Conservation (phyloP, 257 asterid genomes). For the Catharanthus roseus region DNA sequence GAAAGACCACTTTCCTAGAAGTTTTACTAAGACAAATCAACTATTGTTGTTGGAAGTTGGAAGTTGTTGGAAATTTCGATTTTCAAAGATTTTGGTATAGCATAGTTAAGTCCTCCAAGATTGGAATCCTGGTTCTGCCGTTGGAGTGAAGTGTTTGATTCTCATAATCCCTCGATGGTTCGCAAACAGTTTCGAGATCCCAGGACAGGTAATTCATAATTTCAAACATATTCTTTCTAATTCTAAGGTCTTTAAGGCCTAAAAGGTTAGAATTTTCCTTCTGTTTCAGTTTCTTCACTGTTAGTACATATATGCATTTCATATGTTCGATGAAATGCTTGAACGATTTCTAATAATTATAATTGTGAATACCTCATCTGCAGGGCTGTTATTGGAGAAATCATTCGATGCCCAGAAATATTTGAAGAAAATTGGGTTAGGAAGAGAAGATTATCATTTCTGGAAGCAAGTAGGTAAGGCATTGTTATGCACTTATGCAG, state of each 20-base stretch:
- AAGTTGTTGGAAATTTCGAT: no score
- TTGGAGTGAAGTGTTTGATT: background rate
- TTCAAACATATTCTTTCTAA: background rate
- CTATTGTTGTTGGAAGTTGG: no score
- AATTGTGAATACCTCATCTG: background rate
- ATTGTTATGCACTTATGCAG: conserved; percentile 64
- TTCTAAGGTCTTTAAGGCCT: background rate
- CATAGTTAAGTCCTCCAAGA: no score
- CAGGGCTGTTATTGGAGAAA: conserved; percentile 34
- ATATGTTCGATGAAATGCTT: conserved; percentile 29
- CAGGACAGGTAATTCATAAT: conserved; percentile 27
- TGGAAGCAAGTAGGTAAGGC: conserved; percentile 90
- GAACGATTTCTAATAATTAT: background rate
- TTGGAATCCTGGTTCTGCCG: no score
- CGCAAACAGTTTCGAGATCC: conserved; percentile 37
- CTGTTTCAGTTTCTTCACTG: background rate
- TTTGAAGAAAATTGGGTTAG: conserved; percentile 62
- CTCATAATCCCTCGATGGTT: conserved; percentile 24
- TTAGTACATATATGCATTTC: background rate
- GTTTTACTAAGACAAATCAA: no score
- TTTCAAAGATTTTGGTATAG: no score
- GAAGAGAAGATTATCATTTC: conserved; percentile 82
- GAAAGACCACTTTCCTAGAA: no score
- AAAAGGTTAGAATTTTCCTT: background rate
- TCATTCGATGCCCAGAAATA: conserved; percentile 52